Conservation (phyloP, 2,329 filamentous ascomycete species). For the Fusarium sarcochroum region DNA sequence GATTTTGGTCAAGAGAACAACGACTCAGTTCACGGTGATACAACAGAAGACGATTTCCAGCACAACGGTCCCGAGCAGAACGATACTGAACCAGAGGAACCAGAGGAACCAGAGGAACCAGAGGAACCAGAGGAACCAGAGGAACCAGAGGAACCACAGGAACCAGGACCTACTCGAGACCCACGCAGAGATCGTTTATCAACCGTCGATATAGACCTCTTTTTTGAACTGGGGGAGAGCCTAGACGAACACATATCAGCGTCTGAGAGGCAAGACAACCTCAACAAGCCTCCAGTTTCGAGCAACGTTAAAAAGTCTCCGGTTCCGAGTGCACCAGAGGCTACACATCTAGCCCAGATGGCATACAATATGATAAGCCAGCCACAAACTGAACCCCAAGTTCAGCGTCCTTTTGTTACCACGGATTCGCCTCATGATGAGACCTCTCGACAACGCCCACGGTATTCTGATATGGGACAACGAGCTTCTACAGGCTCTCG, state of each 20-base stretch:
- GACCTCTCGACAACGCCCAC: not conserved
- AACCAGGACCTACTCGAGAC: not conserved
- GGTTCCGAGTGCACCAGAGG: not conserved
- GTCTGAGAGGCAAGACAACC: not conserved
- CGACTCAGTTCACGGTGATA: too few relatives aligned
- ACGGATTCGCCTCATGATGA: not conserved
- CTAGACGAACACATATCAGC: slow-evolving; percentile 12
- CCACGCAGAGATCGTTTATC: not conserved
- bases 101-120: not conserved
- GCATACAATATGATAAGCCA: not conserved
- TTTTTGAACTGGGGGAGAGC: not conserved
- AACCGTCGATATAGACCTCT: slow-evolving; percentile 1
- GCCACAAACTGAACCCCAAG: not conserved
- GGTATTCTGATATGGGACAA: not conserved
- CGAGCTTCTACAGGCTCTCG: not conserved
- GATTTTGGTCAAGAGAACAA: too few relatives aligned
- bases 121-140: too few relatives aligned
- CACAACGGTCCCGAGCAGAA: not conserved
- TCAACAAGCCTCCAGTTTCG: not conserved
- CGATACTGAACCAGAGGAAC: not conserved
- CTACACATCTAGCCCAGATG: not conserved
- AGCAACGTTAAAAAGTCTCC: not conserved
- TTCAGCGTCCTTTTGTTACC: not conserved
- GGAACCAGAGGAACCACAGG: not conserved
- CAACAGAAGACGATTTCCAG: not conserved